These are phyloP conservation scores for Helminthosporium solani DNA, from an alignment of 2,329 filamentous ascomycete species.

Conservation along the genomic window DNA sequence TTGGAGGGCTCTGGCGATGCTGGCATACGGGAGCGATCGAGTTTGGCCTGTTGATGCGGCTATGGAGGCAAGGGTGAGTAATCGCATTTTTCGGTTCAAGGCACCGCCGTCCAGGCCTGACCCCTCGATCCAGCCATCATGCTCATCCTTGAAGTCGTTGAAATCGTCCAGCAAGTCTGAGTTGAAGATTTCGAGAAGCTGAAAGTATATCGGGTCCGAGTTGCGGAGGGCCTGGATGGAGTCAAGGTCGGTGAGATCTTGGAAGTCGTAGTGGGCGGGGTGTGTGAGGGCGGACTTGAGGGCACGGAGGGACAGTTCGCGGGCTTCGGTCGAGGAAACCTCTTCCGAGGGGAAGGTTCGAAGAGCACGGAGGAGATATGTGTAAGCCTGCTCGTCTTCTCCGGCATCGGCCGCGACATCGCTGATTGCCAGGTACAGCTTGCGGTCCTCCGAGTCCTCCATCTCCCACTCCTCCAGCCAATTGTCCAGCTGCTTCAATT, in stretches of 20 bases:
- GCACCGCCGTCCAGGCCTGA: slow-evolving; percentile 69
- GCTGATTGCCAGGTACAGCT: slow-evolving; percentile 78
- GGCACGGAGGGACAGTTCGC: slow-evolving; percentile 61
- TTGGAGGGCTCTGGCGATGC: slow-evolving; percentile 81
- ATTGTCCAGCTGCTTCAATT: slow-evolving; percentile 76
- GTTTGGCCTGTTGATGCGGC: slow-evolving; percentile 74
- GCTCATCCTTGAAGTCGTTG: slow-evolving; percentile 91
- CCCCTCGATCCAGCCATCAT: slow-evolving; percentile 80
- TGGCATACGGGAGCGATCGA: slow-evolving; percentile 83
- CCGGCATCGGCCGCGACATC: slow-evolving; percentile 77
- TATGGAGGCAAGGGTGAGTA: slow-evolving; percentile 87
- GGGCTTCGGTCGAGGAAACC: slow-evolving; percentile 55
- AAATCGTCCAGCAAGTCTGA: slow-evolving; percentile 94
- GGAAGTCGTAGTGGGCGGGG: slow-evolving; percentile 70
- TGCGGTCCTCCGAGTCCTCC: slow-evolving; percentile 78
- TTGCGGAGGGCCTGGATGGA: slow-evolving; percentile 84
- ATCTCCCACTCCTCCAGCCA: slow-evolving; percentile 86
- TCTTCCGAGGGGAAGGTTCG: slow-evolving; percentile 69
- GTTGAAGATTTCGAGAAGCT: slow-evolving; percentile 93
- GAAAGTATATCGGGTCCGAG: slow-evolving; percentile 80
- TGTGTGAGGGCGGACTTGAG: slow-evolving; percentile 67
- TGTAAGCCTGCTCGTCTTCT: slow-evolving; percentile 73
- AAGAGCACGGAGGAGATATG: slow-evolving; percentile 74
- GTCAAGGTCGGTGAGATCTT: slow-evolving; percentile 68
- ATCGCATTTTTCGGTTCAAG: slow-evolving; percentile 91